Percentiles rank a stretch among this genome's conserved stretches.
Evolutionary conservation across 192 early-diverging fungal genomes (phyloP).

Genomic region (Coemansia sp.): DNA sequence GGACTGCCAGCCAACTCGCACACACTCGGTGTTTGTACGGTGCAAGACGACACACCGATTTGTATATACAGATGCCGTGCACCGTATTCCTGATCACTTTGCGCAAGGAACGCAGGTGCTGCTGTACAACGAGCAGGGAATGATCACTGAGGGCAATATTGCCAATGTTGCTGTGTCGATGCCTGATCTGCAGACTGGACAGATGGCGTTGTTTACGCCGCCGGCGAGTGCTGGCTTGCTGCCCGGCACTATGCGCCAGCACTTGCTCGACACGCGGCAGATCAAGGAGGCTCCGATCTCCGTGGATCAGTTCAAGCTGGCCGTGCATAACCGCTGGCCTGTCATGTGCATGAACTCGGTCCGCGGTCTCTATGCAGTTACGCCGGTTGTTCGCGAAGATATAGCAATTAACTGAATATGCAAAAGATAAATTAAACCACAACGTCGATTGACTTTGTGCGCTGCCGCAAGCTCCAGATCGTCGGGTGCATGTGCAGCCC

Average conservation of each 20-base stretch:
- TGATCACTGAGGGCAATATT: slow-evolving; percentile 40
- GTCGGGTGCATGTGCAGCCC: slow-evolving; percentile 88
- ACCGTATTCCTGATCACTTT: not conserved
- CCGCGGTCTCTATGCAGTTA: slow-evolving; percentile 29
- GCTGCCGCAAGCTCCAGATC: slow-evolving; percentile 56
- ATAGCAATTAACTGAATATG: too few species aligned
- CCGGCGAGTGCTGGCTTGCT: slow-evolving; percentile 22
- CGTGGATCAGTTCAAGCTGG: slow-evolving; percentile 32
- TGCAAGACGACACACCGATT: slow-evolving; percentile 48
- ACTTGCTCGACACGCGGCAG: slow-evolving; percentile 23
- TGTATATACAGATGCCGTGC: slow-evolving; percentile 25
- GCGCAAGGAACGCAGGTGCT: slow-evolving; percentile 30
- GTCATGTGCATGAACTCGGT: slow-evolving; percentile 53
- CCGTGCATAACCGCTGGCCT: slow-evolving; percentile 27
- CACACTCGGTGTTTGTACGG: slow-evolving; percentile 24
- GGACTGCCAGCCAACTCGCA: slow-evolving; percentile 18
- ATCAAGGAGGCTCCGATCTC: slow-evolving; percentile 30
- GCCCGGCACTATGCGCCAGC: slow-evolving; percentile 37
- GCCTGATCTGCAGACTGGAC: slow-evolving; percentile 4
- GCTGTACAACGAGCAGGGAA: slow-evolving; percentile 20
- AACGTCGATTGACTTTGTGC: slow-evolving; percentile 28
- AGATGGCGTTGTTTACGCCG: slow-evolving; percentile 29
- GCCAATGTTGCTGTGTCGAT: slow-evolving; percentile 43
- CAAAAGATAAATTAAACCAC: not conserved
- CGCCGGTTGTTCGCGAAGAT: not conserved